Base-by-base conservation (phyloP, 2,329 filamentous ascomycete species). In the Elsinoe ampelina region DNA sequence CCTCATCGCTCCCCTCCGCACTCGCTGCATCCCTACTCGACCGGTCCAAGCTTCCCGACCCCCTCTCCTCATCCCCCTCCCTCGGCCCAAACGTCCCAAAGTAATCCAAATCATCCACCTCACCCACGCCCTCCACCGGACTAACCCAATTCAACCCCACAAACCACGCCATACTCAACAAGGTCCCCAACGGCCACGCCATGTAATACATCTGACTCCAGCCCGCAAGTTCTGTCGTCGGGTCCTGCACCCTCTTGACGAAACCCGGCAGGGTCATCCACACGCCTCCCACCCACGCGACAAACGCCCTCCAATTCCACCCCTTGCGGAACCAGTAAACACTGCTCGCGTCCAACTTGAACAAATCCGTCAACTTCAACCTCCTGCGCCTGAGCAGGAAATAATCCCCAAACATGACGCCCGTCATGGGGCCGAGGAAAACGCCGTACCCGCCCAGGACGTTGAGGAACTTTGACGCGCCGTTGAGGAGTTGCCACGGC, bases 401-500 rank as follows among this genome's bases (percentile, higher is more conserved):
- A 62, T 73, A 75, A 59, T 75, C 72, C 17, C 69, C 64, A n/a
- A 74, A 65, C 60, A 72, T 68, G 41, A 67, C 66, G 17, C 66
- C 67, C 41, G 64, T 67, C 39, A 73, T 67, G 1, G 74, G 73
- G 58, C 67, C 69, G 57, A 75, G 63, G 61, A 76, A 74, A 32
- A 73, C 66, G 11, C 65, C 68, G 60, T 73, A 75, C 3, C 68
- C 69, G 11, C 68, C 68, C 1, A 76, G 62, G 56, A 75, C 74
- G 10, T 71, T 74, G 11, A 75, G 62, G 59, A 76, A 74, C 5
- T 65, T 66, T 2, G 61, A 61, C 2, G 73, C 73, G 6, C 65
- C 69, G 30, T 65, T 66, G 52, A 75, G 66, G 12, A 76, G 67
- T 41, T 73, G 67, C 72, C 73, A 75, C 1, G 73, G 73, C 34